Base-by-base conservation (phyloP, 306 rosid species). In the Lablab purpureus region DNA sequence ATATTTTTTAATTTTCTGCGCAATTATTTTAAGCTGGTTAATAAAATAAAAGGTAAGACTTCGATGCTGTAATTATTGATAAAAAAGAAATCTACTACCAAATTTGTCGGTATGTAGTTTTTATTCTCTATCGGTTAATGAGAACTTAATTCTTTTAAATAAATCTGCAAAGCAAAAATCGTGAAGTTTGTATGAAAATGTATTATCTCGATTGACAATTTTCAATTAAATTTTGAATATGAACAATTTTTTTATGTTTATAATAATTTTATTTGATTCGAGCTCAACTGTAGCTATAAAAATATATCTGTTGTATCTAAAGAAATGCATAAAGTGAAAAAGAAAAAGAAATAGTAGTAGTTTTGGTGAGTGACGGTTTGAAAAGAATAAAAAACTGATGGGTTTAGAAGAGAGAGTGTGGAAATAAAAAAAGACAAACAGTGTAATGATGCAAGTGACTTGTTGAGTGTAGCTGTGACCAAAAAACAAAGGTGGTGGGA, bases 391-490 rank as follows among this genome's bases (percentile, higher is more conserved):
- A 15, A 9, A 65, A 50, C 5, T 14, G 51, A 64, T 19, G 52
- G 7, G 65, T 34, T 34, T 63, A 2, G 7, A 12, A 77, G 36
- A 56, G 4, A 14, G 19, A 50, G 80, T 27, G 27, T 21, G 73
- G 40, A 65, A 49, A 50, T 76, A 30, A 49, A n/a, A 64, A 62
- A 65, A 28, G 65, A 76, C 73, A 65, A 34, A 34, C 6, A 6
- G 6, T 19, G 15, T 36, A 36, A 76, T 76, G 52, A 32, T 34
- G 43, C 23, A 18, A 14, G 49, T 11, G 66, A 13, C 4, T 18
- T n/a, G 19, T 19, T 8, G 75, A 14, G 67, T 55, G 54, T n/a
- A 40, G 51, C 12, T 14, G 55, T 4, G 51, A 73, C 22, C 37
- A 9, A 21, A 40, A 40, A 5, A 40, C 45, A 15, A 52, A 17